Evolutionary conservation across 495 filamentous ascomycete species (phyloP).

Genomic region (Podospora bellae-mahoneyi): DNA sequence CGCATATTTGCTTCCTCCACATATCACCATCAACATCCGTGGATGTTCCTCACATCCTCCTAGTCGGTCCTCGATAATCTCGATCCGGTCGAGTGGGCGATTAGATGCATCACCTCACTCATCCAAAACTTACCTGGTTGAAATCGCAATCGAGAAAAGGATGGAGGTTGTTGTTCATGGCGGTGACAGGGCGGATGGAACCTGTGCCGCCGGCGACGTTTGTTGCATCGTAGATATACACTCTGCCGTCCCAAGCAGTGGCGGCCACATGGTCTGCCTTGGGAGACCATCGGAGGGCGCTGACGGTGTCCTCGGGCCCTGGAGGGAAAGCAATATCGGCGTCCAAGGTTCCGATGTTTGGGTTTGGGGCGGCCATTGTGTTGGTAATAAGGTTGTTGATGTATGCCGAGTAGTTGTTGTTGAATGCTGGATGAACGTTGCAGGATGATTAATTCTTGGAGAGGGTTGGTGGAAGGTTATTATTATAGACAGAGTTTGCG

Average conservation of each 20-base stretch:
- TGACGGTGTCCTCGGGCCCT: slow-evolving; percentile 81
- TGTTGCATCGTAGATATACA: slow-evolving; percentile 87
- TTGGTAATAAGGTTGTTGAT: neutral
- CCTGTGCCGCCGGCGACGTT: slow-evolving; percentile 48
- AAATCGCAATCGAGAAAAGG: slow-evolving; percentile 78
- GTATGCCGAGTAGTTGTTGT: neutral
- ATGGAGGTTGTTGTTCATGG: slow-evolving; percentile 66
- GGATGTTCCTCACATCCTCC: neutral
- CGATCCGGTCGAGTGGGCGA: neutral
- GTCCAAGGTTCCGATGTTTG: slow-evolving; percentile 56
- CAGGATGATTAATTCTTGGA: neutral
- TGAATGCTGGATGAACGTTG: neutral
- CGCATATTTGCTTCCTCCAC: neutral
- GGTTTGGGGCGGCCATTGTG: slow-evolving; percentile 14
- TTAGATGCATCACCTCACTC: slow-evolving; percentile 9
- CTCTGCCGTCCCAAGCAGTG: slow-evolving; percentile 89
- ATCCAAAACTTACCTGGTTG: slow-evolving; percentile 63
- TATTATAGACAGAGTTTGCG: neutral
- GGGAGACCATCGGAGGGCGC: slow-evolving; percentile 78
- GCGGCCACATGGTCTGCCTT: slow-evolving; percentile 75
- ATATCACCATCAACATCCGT: neutral
- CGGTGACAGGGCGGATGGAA: slow-evolving; percentile 67
- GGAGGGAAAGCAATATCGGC: slow-evolving; percentile 71
- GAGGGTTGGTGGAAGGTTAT: neutral
- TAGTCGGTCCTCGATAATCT: neutral